A percentile compares a stretch with the other conserved stretches of the same genome.
Conservation (phyloP, 768 basidiomycete genomes). For the Epithele typhae region DNA sequence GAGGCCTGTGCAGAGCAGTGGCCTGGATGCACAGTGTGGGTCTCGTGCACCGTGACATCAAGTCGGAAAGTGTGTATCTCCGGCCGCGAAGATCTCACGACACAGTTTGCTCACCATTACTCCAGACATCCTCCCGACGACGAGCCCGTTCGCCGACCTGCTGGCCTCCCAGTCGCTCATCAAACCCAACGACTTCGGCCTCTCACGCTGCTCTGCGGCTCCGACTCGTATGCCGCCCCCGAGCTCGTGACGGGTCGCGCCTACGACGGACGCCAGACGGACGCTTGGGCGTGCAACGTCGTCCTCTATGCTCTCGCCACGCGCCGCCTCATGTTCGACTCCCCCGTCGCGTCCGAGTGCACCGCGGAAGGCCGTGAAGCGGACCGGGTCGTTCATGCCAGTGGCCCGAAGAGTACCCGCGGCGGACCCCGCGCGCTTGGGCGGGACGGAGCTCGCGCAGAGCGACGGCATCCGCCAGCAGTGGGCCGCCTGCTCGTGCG, state of each 20-base stretch:
- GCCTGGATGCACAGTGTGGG: constrained; percentile 86
- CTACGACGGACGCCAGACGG: constrained; percentile 83
- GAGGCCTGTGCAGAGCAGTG: constrained; percentile 72
- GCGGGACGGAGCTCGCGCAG: constrained; percentile 35
- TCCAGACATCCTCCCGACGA: constrained; percentile 73
- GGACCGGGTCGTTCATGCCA: constrained; percentile 37
- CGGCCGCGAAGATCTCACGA: neutral
- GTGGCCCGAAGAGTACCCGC: constrained; percentile 47
- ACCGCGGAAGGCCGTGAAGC: constrained; percentile 19
- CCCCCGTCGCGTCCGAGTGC: constrained; percentile 22
- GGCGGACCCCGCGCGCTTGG: constrained; percentile 30
- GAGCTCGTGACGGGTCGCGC: constrained; percentile 40
- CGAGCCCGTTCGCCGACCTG: constrained; percentile 33
- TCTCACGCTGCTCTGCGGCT: constrained; percentile 85
- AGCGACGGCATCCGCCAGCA: constrained; percentile 45
- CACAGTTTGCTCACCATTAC: neutral
- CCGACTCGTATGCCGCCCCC: constrained; percentile 81
- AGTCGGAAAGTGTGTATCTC: constrained; percentile 65
- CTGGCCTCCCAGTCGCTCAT: constrained; percentile 52
- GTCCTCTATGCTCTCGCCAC: constrained; percentile 75
- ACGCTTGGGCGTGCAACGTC: constrained; percentile 89
- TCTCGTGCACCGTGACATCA: constrained; percentile 88
- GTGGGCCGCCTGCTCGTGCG: constrained; percentile 64
- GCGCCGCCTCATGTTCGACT: constrained; percentile 69
- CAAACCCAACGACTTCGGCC: constrained; percentile 86